These are phyloP conservation scores for Lavandula angustifolia DNA, from an alignment of 257 asterid genomes.

Conservation along the genomic window DNA sequence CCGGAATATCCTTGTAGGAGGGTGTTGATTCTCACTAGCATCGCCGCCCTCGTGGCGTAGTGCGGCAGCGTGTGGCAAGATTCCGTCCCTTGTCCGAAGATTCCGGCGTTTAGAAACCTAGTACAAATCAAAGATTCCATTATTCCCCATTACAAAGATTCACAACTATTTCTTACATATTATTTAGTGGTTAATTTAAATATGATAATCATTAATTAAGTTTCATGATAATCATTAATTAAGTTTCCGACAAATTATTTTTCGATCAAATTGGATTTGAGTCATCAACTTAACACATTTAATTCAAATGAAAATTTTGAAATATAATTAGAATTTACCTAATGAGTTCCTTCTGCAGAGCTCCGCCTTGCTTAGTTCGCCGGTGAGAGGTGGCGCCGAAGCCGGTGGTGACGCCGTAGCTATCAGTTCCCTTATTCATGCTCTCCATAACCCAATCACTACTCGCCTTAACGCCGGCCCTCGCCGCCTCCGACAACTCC, in stretches of 20 bases:
- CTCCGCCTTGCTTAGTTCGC: constrained; percentile 55
- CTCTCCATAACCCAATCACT: constrained; percentile 62
- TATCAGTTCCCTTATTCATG: constrained; percentile 43
- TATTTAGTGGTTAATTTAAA: too few species aligned
- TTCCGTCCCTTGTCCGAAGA: constrained; percentile 52
- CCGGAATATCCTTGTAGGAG: constrained; percentile 63
- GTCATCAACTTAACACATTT: too few species aligned
- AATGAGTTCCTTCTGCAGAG: constrained; percentile 18
- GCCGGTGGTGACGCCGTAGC: constrained; percentile 37
- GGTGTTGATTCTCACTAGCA: constrained; percentile 62
- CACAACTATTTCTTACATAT: too few species aligned
- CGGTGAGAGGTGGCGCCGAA: constrained; percentile 60
- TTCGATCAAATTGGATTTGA: too few species aligned
- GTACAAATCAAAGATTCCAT: neutral
- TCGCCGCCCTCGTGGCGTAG: constrained; percentile 59
- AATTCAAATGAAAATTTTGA: too few species aligned
- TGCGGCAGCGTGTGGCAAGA: constrained; percentile 48
- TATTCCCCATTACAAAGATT: too few species aligned
- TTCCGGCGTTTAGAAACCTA: constrained; percentile 59
- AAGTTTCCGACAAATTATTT: too few species aligned
- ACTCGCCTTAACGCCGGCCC: constrained; percentile 30
- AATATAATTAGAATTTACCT: constrained; percentile 29
- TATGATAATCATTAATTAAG: too few species aligned
- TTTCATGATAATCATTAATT: too few species aligned
- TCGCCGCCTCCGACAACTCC: constrained; percentile 54